Evolutionary conservation across 139 green algal species (phyloP).

Genomic region (Mesotaenium endlicherianum): DNA sequence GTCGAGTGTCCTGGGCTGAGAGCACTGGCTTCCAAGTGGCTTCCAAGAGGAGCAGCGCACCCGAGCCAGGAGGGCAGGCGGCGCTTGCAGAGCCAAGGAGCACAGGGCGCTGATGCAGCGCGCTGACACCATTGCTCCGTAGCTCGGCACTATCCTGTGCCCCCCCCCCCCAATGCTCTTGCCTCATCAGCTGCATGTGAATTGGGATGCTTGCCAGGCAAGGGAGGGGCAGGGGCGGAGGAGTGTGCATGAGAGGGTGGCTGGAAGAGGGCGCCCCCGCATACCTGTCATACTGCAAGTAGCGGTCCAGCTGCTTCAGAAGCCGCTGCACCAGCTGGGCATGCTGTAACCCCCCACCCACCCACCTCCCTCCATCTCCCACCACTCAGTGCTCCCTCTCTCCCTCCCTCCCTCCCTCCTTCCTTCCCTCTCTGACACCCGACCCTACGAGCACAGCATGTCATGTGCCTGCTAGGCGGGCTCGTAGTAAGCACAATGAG

Average conservation of each 20-base stretch:
- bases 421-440: not conserved
- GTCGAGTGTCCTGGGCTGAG: too few relatives aligned
- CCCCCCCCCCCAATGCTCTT: not conserved
- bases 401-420: not conserved
- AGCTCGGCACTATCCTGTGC: not conserved
- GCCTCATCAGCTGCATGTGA: not conserved
- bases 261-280: too few relatives aligned
- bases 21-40: too few relatives aligned
- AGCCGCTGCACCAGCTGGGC: not conserved
- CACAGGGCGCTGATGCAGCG: too few relatives aligned
- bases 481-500: not conserved
- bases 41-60: too few relatives aligned
- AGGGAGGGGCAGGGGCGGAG: too few relatives aligned
- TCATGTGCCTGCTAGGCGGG: not conserved
- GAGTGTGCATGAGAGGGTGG: too few relatives aligned
- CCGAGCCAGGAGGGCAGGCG: too few relatives aligned
- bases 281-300: conserved; percentile 26
- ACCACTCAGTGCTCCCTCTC: not conserved
- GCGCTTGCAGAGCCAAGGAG: too few relatives aligned
- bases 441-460: not conserved
- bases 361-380: not conserved
- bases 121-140: not conserved
- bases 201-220: too few relatives aligned
- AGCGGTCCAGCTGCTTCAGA: conserved; percentile 28
- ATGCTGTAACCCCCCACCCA: not conserved